Conservation (phyloP, 768 basidiomycete species). For the Naganishia antarctica region DNA sequence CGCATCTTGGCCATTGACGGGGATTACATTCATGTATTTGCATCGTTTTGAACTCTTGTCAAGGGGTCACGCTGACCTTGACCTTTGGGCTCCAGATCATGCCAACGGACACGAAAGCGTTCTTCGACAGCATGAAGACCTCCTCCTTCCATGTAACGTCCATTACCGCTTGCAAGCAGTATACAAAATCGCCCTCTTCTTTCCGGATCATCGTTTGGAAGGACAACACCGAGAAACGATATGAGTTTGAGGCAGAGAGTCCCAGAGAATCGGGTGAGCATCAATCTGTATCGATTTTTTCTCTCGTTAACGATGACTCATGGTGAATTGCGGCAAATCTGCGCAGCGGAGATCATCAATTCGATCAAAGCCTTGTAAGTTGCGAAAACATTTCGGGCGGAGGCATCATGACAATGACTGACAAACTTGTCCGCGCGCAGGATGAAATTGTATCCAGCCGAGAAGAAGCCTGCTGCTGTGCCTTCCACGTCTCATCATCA, state of each 20-base stretch:
- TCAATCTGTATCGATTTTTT: background rate
- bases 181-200: slow-evolving; percentile 61
- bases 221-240: slow-evolving; percentile 72
- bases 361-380: slow-evolving; percentile 18
- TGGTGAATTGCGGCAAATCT: background rate
- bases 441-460: slow-evolving; percentile 26
- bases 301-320: background rate
- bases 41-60: background rate
- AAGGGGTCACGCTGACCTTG: too few relatives aligned
- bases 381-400: background rate
- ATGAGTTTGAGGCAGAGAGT: slow-evolving; percentile 94
- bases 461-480: background rate
- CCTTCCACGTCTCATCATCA: slow-evolving; percentile 8
- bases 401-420: background rate
- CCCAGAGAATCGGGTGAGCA: slow-evolving; percentile 69
- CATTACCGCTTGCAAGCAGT: slow-evolving; percentile 76
- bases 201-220: slow-evolving; percentile 82
- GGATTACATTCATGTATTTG: slow-evolving; percentile 74
- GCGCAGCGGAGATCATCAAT: slow-evolving; percentile 20
- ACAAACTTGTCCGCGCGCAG: background rate
- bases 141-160: slow-evolving; percentile 87
- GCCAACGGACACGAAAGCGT: slow-evolving; percentile 73
- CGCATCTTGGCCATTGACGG: slow-evolving; percentile 90
- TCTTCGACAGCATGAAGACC: slow-evolving; percentile 85
- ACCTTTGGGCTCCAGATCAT: too few relatives aligned